These are phyloP conservation scores for Strigomonas culicis DNA, from an alignment of 208 protist genomes.

Conservation along the genomic window DNA sequence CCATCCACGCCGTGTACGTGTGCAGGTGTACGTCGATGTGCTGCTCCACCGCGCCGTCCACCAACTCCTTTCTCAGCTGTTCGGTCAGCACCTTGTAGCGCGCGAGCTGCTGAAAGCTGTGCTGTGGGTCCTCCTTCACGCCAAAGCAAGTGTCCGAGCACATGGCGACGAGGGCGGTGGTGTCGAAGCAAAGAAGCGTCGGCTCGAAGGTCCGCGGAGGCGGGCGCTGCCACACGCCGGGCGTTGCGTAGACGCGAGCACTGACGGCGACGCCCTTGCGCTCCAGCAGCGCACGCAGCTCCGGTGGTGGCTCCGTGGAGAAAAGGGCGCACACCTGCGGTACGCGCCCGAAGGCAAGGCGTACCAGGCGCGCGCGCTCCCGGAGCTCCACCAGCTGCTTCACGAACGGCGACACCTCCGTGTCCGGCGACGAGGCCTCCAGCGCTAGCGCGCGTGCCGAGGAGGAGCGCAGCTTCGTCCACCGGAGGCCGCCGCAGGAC, in stretches of 20 bases:
- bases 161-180: constrained; percentile 65
- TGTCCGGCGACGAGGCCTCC: constrained; percentile 18
- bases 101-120: constrained; percentile 22
- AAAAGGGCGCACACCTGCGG: constrained; percentile 35
- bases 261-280: constrained; percentile 1
- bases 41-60: constrained; percentile 23
- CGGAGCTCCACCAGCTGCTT: constrained; percentile 1
- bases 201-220: constrained; percentile 12
- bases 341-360: constrained; percentile 11
- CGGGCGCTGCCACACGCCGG: constrained; percentile 8
- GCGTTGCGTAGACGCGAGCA: background rate
- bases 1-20: constrained; percentile 27
- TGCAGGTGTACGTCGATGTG: constrained; percentile 42
- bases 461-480: constrained; percentile 57
- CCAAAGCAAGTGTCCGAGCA: constrained; percentile 62
- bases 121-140: constrained; percentile 11
- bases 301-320: constrained; percentile 12
- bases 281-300: constrained; percentile 11
- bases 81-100: constrained; percentile 46
- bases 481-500: constrained; percentile 44
- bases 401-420: constrained; percentile 18
- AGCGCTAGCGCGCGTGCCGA: constrained; percentile 18
- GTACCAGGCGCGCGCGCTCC: background rate
- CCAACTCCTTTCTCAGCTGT: constrained; percentile 42
- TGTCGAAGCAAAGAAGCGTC: constrained; percentile 59